These are phyloP conservation scores for Scleroderma citrinum DNA, from an alignment of 768 basidiomycete genomes.

Conservation along the genomic window DNA sequence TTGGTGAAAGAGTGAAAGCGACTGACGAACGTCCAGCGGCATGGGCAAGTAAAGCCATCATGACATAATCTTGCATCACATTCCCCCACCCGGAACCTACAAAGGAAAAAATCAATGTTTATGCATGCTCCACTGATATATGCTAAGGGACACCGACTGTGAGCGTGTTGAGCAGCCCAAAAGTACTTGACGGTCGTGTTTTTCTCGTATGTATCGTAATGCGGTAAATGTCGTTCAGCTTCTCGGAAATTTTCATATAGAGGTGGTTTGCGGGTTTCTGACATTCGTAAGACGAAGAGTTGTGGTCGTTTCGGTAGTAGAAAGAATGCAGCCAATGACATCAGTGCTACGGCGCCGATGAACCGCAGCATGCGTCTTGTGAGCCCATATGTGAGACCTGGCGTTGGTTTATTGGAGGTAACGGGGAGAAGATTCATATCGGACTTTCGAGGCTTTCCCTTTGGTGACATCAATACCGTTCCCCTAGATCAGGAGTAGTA, in stretches of 20 bases:
- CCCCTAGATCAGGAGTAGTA: not conserved
- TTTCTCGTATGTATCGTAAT: constrained; percentile 33
- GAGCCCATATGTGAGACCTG: not conserved
- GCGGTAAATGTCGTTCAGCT: constrained; percentile 35
- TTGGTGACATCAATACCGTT: not conserved
- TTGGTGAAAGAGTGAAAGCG: not conserved
- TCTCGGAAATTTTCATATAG: constrained; percentile 34
- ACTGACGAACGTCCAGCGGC: constrained; percentile 31
- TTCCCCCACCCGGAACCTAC: constrained; percentile 38
- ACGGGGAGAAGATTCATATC: not conserved
- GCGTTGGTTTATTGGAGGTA: not conserved
- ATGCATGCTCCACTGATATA: too few relatives aligned
- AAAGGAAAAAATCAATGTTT: not conserved
- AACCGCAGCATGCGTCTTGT: not conserved
- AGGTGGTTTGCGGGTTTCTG: constrained; percentile 28
- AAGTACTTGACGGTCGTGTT: constrained; percentile 36
- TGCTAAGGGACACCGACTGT: constrained; percentile 24
- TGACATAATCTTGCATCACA: constrained; percentile 35
- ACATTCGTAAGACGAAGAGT: not conserved
- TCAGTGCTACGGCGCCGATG: not conserved
- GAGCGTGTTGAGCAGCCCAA: constrained; percentile 42
- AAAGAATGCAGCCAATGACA: not conserved
- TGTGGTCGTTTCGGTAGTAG: not conserved
- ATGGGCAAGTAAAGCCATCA: constrained; percentile 33
- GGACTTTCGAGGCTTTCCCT: not conserved